Evolutionary conservation across 140 eudicot genomes (phyloP).

Genomic region (Senecio squalidus): DNA sequence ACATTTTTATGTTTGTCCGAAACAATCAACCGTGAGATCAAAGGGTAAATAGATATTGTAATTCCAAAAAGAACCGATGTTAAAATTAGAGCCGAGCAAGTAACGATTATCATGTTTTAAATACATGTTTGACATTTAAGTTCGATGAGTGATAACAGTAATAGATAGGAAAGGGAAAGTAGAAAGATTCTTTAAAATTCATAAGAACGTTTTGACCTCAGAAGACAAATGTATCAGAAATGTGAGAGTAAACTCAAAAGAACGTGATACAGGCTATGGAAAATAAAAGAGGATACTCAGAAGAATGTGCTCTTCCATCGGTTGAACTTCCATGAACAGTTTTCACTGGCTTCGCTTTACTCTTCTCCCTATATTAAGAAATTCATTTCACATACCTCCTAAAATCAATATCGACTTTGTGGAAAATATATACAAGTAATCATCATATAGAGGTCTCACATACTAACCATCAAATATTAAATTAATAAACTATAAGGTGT

Average conservation of each 20-base stretch:
- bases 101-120: background rate
- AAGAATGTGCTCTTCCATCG: conserved; percentile 52
- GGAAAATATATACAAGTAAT: background rate
- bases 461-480: too few relatives aligned
- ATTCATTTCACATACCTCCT: conserved; percentile 16
- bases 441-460: background rate
- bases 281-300: conserved; percentile 46
- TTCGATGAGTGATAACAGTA: background rate
- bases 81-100: background rate
- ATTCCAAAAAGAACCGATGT: background rate
- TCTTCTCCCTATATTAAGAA: conserved; percentile 48
- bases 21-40: conserved; percentile 4
- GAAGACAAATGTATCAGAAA: conserved; percentile 2
- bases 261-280: background rate
- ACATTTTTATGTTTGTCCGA: background rate
- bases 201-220: background rate
- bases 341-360: conserved; percentile 38
- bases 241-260: background rate
- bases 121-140: background rate
- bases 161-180: background rate
- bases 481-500: too few relatives aligned
- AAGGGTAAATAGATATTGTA: background rate
- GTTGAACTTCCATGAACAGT: conserved; percentile 35
- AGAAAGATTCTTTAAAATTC: background rate
- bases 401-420: background rate